phyloP scores from a whole-genome alignment of 768 basidiomycete genomes.

The Collybiopsis confluens region DNA sequence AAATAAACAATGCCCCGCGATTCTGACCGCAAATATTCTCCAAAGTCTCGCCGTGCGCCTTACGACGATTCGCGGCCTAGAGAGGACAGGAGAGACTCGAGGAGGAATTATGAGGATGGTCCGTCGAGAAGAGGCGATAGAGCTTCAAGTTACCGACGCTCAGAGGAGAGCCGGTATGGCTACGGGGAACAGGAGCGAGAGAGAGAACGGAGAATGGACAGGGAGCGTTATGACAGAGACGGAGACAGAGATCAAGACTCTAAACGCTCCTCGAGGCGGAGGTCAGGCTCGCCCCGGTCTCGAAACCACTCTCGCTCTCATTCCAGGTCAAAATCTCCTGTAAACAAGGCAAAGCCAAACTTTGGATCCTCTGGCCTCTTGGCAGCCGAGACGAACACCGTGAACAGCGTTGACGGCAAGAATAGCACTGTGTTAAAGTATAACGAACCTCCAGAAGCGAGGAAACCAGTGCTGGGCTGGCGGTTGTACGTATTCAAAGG shows the following conservation, averaged over 20 bases:
- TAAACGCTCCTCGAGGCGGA: constrained; percentile 29
- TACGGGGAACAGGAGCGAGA: constrained; percentile 37
- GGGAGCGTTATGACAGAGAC: constrained; percentile 38
- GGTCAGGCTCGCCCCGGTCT: constrained; percentile 61
- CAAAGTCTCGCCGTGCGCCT: neutral
- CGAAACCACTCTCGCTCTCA: constrained; percentile 25
- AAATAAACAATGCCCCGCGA: constrained; percentile 5
- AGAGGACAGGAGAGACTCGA: neutral
- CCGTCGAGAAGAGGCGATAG: neutral
- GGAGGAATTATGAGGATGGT: neutral
- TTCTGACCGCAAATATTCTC: neutral
- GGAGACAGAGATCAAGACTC: constrained; percentile 24
- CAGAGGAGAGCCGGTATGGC: constrained; percentile 17
- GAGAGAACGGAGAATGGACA: constrained; percentile 37
- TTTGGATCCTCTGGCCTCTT: constrained; percentile 85
- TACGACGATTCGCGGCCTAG: neutral
- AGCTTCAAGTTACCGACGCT: constrained; percentile 3
- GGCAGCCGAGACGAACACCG: constrained; percentile 94
- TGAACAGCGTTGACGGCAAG: constrained; percentile 69
- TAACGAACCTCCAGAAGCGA: constrained; percentile 96
- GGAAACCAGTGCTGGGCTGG: constrained; percentile 89
- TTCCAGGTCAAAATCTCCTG: constrained; percentile 42
- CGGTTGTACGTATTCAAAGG: constrained; percentile 98
- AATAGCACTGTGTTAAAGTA: constrained; percentile 83
- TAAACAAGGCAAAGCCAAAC: constrained; percentile 80